Evolutionary conservation across 306 rosid genomes (phyloP), one percentile per base, ranked within the genome.

Genomic region (Pterocarpus santalinus): DNA sequence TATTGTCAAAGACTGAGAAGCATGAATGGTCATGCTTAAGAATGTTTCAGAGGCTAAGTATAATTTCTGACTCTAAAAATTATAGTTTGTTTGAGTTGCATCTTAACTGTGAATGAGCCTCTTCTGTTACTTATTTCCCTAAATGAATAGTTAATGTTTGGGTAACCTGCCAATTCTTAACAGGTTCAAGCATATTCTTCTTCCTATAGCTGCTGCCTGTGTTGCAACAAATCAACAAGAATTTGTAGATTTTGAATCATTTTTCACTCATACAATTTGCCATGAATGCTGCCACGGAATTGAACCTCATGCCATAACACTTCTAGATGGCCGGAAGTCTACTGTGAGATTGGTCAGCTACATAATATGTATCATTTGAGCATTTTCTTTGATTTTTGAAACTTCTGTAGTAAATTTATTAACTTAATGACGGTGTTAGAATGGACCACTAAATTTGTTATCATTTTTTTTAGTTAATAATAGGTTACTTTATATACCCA

Each of bases 221-320:
- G 77, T 95, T 82, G 83, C 84, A 34, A 80, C 63, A 72, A 94
- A 95, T 56, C 99, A 91, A 73, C 93, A 88, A 80, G 88, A 86
- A 72, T 89, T 82, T 68, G 96, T 93, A 66, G 98, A 95, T 86
- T 95, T 95, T 89, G 94, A 91, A 5, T 95, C 99, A 4, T 95
- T 93, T 90, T 95, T 95, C 79, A 93, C 99, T 73, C 97, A 91
- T 82, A 90, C 97, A 69, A 90, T 93, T 86, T 95, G 97, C 88
- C 99, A 95, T 36, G 99, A 95, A 87, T 95, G 99, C 88, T 93
- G 98, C 91, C 99, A 95, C 69, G 99, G 99, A 81, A 95, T 95
- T 67, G 98, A 98, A 81, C 99, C 99, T 73, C 97, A 93, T 89
- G 80, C 88, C 75, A 95, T 95, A 79, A 86, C 80, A 72, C 98